These are phyloP conservation scores for Ophiosphaerella narmari DNA, from an alignment of 2,329 filamentous ascomycete genomes.

Conservation along the genomic window DNA sequence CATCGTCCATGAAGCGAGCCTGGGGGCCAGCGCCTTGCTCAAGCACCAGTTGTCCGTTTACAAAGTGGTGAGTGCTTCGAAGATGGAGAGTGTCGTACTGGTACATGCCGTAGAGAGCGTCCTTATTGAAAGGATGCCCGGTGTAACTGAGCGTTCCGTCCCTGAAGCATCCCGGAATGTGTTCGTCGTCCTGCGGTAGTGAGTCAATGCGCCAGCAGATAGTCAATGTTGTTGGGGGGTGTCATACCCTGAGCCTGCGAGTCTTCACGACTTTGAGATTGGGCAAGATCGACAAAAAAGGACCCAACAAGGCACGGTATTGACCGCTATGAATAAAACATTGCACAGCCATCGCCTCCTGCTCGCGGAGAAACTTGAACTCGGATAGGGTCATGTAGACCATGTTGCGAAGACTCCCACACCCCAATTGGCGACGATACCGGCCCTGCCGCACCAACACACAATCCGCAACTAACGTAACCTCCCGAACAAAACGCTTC, in stretches of 20 bases:
- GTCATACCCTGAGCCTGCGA: constrained; percentile 15
- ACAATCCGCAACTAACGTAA: constrained; percentile 15
- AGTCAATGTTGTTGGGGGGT: neutral
- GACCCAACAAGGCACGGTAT: constrained; percentile 16
- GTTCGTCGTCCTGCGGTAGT: constrained; percentile 11
- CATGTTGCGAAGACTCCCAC: too few species aligned
- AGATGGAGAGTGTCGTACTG: constrained; percentile 22
- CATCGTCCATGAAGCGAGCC: constrained; percentile 16
- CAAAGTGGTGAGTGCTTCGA: constrained; percentile 9
- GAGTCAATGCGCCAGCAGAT: neutral
- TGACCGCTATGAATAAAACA: constrained; percentile 13
- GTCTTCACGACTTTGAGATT: constrained; percentile 10
- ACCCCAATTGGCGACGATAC: too few species aligned
- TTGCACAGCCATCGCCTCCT: neutral
- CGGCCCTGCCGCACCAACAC: neutral
- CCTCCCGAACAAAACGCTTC: neutral
- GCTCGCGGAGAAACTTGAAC: too few species aligned
- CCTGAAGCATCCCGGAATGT: constrained; percentile 17
- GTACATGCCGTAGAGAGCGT: constrained; percentile 23
- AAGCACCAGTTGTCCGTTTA: constrained; percentile 11
- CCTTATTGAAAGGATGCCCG: constrained; percentile 3
- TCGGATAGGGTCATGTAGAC: too few species aligned
- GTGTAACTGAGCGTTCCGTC: constrained; percentile 3
- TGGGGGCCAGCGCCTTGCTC: constrained; percentile 17
- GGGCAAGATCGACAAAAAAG: constrained; percentile 1